Base-by-base conservation (phyloP, 257 asterid species). In the Gardenia jasminoides region DNA sequence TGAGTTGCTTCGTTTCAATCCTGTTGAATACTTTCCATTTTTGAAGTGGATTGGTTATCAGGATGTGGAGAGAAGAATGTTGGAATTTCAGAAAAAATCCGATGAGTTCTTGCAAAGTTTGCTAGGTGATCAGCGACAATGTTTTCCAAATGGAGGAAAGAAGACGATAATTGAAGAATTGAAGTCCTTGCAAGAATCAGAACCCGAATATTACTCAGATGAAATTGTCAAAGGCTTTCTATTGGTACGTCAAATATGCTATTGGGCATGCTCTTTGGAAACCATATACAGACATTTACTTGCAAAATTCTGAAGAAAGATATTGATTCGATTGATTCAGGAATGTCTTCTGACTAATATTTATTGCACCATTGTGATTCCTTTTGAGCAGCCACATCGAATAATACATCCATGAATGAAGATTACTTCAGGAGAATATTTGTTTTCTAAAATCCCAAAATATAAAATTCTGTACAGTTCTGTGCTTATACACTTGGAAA, bases 141-240 rank as follows among this genome's bases (percentile, higher is more conserved):
- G 36, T 10, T 43, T 12, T 1, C 13, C 7, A 10, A 43, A 12
- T 24, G 20, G 16, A 22, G 67, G 61, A 24, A 28, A 12, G 2
- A 64, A 17, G 10, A 78, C 81, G 31, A 36, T 78, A 47, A 69
- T 78, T n/a, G 67, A 33, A 19, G 47, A 56, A 9, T 39, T 78
- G 50, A 30, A 67, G 30, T 52, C 67, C 17, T 17, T 78, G 24
- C 81, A 78, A 68, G 62, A 77, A 26, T 22, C 19, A 13, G 54
- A 77, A 19, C 75, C 80, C 3, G 67, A 77, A 77, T 77, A 64
- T 67, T 43, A 43, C 47, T 43, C 47, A 43, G 47, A 43, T 43
- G 47, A 43, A 4, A 33, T 61, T 75, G 67, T 85, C 83, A 85
- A 85, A 78, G 84, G 85, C 22, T 69, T 85, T 39, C 64, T 80